These are phyloP conservation scores for Penicillium diatomitis DNA, from an alignment of 495 filamentous ascomycete species.

Conservation along the genomic window DNA sequence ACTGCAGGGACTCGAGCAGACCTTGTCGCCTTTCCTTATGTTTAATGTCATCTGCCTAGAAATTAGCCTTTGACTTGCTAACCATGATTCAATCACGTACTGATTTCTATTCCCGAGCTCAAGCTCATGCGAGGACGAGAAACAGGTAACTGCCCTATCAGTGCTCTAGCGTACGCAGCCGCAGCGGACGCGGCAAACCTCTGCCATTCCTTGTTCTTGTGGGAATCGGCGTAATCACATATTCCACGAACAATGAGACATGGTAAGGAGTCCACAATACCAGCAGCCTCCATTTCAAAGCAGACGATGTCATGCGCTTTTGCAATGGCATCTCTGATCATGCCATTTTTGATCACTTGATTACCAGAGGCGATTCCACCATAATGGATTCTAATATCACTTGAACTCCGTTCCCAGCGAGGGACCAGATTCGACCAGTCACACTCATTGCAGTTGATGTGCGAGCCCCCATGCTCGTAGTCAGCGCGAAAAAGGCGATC, in stretches of 20 bases:
- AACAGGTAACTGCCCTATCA: conserved; percentile 17
- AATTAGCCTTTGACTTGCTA: neutral
- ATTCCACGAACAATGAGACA: conserved; percentile 27
- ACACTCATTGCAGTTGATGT: conserved; percentile 4
- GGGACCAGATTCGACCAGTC: conserved; percentile 4
- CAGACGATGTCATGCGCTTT: conserved; percentile 21
- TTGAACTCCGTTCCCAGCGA: conserved; percentile 1
- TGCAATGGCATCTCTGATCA: conserved; percentile 20
- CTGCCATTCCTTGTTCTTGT: conserved; percentile 31
- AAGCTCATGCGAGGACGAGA: too few species aligned
- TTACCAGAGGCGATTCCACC: conserved; percentile 35
- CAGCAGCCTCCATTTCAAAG: conserved; percentile 42
- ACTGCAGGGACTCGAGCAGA: conserved; percentile 18
- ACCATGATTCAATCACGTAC: too few species aligned
- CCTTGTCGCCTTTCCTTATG: conserved; percentile 6
- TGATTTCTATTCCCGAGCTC: too few species aligned
- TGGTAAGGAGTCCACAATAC: conserved; percentile 22
- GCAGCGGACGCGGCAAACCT: conserved; percentile 22
- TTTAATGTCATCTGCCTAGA: conserved; percentile 2
- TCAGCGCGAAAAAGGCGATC: conserved; percentile 14
- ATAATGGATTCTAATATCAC: conserved; percentile 24
- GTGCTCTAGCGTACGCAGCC: conserved; percentile 24
- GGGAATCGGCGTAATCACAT: conserved; percentile 29
- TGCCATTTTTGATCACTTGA: conserved; percentile 27
- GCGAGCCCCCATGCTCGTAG: conserved; percentile 6